Conservation (phyloP, 2,329 filamentous ascomycete genomes). For the Talaromyces sp. region DNA sequence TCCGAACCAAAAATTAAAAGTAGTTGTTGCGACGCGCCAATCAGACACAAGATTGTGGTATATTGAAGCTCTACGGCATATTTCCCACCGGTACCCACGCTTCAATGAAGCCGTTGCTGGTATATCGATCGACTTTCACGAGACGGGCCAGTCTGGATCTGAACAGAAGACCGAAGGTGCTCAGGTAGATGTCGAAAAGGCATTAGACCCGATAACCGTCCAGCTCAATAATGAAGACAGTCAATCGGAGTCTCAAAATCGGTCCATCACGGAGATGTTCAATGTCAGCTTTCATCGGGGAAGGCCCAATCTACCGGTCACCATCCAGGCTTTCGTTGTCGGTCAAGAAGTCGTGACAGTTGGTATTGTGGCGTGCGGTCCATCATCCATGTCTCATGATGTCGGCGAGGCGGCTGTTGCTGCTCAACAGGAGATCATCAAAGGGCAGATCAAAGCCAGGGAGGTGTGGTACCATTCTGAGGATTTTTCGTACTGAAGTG, state of each 20-base stretch:
- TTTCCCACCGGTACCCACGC: neutral
- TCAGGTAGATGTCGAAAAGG: slow-evolving; percentile 1
- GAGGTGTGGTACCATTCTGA: slow-evolving; percentile 49
- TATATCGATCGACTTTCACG: slow-evolving; percentile 6
- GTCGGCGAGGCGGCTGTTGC: slow-evolving; percentile 46
- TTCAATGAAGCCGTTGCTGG: neutral
- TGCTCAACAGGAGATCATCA: slow-evolving; percentile 40
- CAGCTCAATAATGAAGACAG: slow-evolving; percentile 15
- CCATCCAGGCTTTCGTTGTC: neutral
- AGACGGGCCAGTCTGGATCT: neutral
- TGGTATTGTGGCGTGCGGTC: slow-evolving; percentile 44
- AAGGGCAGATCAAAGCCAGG: slow-evolving; percentile 23
- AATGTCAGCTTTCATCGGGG: neutral
- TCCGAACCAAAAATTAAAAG: neutral
- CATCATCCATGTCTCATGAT: slow-evolving; percentile 47
- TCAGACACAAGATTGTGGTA: slow-evolving; percentile 1
- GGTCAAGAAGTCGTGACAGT: neutral
- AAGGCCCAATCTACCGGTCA: slow-evolving; percentile 5
- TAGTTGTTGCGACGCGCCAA: slow-evolving; percentile 6
- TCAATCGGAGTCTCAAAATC: neutral
- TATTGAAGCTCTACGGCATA: neutral
- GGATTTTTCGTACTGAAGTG: slow-evolving; percentile 36
- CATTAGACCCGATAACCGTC: neutral
- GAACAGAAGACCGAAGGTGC: neutral
- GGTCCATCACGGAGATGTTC: neutral